These are phyloP conservation scores for Brassica incana DNA, from an alignment of 345 rosid species.

Conservation along the genomic window DNA sequence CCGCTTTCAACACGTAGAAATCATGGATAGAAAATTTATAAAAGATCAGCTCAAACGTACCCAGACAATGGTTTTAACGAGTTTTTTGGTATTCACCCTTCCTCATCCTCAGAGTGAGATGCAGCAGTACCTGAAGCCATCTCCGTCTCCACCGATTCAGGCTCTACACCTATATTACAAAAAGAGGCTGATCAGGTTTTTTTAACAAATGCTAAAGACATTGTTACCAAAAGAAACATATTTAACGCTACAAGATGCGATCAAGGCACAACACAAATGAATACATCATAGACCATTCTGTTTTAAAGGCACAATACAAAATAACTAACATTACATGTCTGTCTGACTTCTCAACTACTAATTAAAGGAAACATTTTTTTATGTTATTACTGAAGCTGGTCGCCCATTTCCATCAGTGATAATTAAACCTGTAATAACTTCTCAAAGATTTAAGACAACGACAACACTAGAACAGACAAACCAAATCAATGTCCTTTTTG, in stretches of 20 bases:
- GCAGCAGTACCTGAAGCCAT: constrained; percentile 19
- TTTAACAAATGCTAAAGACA: constrained; percentile 4
- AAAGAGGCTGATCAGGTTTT: not conserved
- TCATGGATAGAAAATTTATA: not conserved
- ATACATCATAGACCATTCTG: not conserved
- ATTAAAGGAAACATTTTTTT: not conserved
- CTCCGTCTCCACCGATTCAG: constrained; percentile 43
- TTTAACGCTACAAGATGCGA: not conserved
- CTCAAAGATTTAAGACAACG: not conserved
- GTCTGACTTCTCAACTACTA: constrained; percentile 13
- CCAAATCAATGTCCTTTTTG: not conserved
- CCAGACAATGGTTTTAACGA: constrained; percentile 22
- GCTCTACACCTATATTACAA: constrained; percentile 43
- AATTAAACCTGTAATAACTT: constrained; percentile 5
- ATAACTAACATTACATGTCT: constrained; percentile 2
- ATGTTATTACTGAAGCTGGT: not conserved
- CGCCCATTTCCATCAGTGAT: constrained; percentile 8
- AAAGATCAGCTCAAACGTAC: constrained; percentile 25
- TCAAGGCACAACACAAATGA: not conserved
- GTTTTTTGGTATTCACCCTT: constrained; percentile 35
- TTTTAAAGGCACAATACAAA: not conserved
- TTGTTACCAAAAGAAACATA: not conserved
- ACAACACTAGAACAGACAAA: constrained; percentile 14
- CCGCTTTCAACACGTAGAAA: not conserved
- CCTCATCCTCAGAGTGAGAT: constrained; percentile 61